phyloP scores from a whole-genome alignment of 176 grass and related monocot genomes.

The Olyra latifolia region DNA sequence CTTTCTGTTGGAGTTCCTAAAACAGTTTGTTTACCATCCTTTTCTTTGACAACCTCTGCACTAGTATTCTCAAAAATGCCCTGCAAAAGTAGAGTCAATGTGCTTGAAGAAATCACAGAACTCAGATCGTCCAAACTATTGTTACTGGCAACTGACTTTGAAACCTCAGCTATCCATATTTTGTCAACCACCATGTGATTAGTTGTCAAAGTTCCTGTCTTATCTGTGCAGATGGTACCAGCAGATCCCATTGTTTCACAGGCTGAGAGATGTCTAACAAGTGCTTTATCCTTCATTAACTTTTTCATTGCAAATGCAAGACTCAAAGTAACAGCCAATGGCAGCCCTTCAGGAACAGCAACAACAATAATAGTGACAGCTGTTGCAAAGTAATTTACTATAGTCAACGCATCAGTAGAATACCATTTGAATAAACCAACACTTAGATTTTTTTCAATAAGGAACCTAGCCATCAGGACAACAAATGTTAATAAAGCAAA shows the following conservation, averaged over 20 bases:
- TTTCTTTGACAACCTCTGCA: constrained; percentile 84
- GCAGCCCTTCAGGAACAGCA: constrained; percentile 95
- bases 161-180: constrained; percentile 79
- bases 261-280: constrained; percentile 83
- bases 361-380: constrained; percentile 97
- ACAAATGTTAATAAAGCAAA: constrained; percentile 90
- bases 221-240: constrained; percentile 94
- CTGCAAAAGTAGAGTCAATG: constrained; percentile 57
- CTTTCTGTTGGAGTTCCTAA: constrained; percentile 88
- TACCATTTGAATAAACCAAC: constrained; percentile 77
- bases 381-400: constrained; percentile 89
- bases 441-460: constrained; percentile 50
- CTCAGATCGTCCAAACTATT: constrained; percentile 52
- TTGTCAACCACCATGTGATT: constrained; percentile 96
- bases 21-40: constrained; percentile 67
- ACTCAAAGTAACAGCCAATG: constrained; percentile 92
- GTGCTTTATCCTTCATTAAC: constrained; percentile 93
- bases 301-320: constrained; percentile 99
- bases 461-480: constrained; percentile 75
- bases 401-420: constrained; percentile 72
- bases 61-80: constrained; percentile 85
- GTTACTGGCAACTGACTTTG: constrained; percentile 46
- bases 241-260: constrained; percentile 97
- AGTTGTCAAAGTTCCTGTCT: constrained; percentile 97
- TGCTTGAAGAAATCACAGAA: constrained; percentile 55